These are phyloP conservation scores for Trametes cinnabarina DNA, from an alignment of 768 basidiomycete species.

Conservation along the genomic window DNA sequence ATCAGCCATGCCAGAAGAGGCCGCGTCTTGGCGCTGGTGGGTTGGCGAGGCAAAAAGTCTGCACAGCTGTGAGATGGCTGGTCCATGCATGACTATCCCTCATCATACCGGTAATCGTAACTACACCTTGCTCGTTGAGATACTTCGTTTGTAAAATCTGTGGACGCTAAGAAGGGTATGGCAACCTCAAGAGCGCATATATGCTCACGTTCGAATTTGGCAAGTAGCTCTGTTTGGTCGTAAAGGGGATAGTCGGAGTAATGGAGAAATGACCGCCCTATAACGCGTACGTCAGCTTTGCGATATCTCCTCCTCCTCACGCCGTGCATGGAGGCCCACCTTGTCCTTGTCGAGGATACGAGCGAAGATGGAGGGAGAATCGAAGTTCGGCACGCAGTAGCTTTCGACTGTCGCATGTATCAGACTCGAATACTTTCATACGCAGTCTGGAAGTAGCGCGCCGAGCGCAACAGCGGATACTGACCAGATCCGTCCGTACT, in stretches of 20 bases:
- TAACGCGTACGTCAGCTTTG: not conserved
- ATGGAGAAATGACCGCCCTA: conserved; percentile 91
- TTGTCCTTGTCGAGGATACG: conserved; percentile 86
- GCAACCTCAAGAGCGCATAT: not conserved
- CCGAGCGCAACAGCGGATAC: conserved; percentile 20
- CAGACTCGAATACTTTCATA: not conserved
- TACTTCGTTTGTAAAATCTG: conserved; percentile 87
- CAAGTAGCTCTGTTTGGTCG: conserved; percentile 79
- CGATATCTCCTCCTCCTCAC: not conserved
- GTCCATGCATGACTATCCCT: not conserved
- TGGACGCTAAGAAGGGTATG: conserved; percentile 23
- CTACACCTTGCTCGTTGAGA: conserved; percentile 85
- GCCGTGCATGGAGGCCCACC: conserved; percentile 25
- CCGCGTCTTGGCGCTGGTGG: conserved; percentile 40
- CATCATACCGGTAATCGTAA: conserved; percentile 66
- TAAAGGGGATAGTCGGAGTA: conserved; percentile 65
- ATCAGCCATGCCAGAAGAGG: conserved; percentile 83
- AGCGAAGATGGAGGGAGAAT: conserved; percentile 90
- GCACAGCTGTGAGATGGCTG: conserved; percentile 7
- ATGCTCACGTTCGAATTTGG: conserved; percentile 74
- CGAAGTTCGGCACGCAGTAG: conserved; percentile 91
- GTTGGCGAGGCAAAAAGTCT: conserved; percentile 80
- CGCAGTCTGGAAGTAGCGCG: not conserved
- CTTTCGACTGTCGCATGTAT: conserved; percentile 63
- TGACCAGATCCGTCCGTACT: conserved; percentile 81